Conservation (phyloP, 2,329 filamentous ascomycete species). For the Penicillium sp. region DNA sequence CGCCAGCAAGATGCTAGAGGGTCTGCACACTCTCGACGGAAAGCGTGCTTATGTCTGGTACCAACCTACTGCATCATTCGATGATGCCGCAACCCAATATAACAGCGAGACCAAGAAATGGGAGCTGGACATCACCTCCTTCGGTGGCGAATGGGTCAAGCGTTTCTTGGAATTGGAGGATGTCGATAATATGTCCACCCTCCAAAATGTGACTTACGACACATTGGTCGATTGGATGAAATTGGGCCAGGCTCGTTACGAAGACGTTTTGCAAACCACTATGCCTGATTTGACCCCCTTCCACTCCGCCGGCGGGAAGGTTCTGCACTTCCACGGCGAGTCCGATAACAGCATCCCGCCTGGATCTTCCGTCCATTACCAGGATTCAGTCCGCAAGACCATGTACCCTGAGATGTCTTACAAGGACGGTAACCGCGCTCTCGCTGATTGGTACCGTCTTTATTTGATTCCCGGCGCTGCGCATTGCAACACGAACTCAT, state of each 20-base stretch:
- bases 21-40: constrained; percentile 16
- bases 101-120: constrained; percentile 10
- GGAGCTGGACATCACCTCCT: constrained; percentile 13
- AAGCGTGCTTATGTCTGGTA: constrained; percentile 16
- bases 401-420: constrained; percentile 48
- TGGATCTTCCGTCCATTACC: constrained; percentile 56
- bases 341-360: constrained; percentile 54
- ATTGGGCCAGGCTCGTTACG: constrained; percentile 47
- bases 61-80: constrained; percentile 14
- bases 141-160: constrained; percentile 15
- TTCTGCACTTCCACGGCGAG: constrained; percentile 60
- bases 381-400: constrained; percentile 51
- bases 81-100: constrained; percentile 14
- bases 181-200: constrained; percentile 38
- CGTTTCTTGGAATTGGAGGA: constrained; percentile 9
- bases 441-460: constrained; percentile 55
- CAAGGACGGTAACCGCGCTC: constrained; percentile 41
- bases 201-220: constrained; percentile 56
- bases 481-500: constrained; percentile 49
- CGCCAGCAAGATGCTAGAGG: constrained; percentile 9
- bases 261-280: constrained; percentile 54
- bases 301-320: constrained; percentile 52
- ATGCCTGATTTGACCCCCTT: constrained; percentile 53
- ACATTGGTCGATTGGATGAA: constrained; percentile 56
- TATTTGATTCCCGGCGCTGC: constrained; percentile 55